Conservation (phyloP, 1,284 basidiomycete genomes). For the Calocybe gambosa region DNA sequence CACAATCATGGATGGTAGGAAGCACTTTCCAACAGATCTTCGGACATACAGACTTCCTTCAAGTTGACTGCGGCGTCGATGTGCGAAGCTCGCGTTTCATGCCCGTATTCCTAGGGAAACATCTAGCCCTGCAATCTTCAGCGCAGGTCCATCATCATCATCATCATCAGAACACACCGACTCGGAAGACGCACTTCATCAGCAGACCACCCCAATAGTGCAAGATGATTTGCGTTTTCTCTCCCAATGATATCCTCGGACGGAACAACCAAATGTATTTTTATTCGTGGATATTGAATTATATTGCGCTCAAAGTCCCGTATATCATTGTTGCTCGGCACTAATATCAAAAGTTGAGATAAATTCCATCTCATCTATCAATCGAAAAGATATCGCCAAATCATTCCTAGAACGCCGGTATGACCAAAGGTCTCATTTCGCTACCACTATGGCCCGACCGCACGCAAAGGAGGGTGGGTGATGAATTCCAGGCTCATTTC, state of each 20-base stretch:
- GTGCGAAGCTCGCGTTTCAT: conserved; percentile 4
- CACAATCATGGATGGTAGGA: conserved; percentile 15
- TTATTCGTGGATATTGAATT: conserved; percentile 20
- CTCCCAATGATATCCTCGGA: conserved; percentile 6
- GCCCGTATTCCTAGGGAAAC: conserved; percentile 13
- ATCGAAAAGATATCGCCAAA: conserved; percentile 10
- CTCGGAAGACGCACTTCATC: background rate
- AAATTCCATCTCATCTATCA: conserved; percentile 5
- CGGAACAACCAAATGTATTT: conserved; percentile 17
- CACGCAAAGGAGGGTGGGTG: background rate
- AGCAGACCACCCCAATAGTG: background rate
- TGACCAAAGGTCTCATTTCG: background rate
- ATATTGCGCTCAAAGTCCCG: conserved; percentile 11
- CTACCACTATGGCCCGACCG: background rate
- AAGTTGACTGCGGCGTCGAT: conserved; percentile 6
- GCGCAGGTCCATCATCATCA: no score
- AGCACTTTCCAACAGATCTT: conserved; percentile 11
- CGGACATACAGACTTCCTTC: conserved; percentile 11
- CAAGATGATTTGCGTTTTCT: conserved; percentile 10
- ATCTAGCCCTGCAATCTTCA: conserved; percentile 8
- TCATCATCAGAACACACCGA: conserved; percentile 2
- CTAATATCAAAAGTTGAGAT: conserved; percentile 8
- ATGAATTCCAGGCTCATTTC: background rate
- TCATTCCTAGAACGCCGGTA: background rate
- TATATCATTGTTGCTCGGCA: conserved; percentile 6